These are phyloP conservation scores for Boletellus dicymbophilus DNA, from an alignment of 1,284 basidiomycete genomes.

Conservation along the genomic window DNA sequence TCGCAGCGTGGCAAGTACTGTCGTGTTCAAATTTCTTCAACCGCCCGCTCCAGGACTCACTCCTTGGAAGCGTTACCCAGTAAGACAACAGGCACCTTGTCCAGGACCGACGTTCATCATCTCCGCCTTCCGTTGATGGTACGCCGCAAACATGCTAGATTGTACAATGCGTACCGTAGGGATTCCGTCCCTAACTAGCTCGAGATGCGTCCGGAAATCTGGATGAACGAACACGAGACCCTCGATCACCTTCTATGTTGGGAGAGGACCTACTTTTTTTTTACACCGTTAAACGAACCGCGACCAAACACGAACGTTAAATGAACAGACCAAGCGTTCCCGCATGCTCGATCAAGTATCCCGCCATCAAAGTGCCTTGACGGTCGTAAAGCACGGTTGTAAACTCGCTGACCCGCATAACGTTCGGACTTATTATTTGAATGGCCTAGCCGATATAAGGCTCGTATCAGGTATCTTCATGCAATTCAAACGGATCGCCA, in stretches of 20 bases:
- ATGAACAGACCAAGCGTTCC: background rate
- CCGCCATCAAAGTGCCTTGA: background rate
- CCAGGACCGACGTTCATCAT: background rate
- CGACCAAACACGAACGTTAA: too few species aligned
- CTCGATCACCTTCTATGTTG: constrained; percentile 8
- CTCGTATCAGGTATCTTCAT: constrained; percentile 7
- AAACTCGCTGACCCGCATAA: constrained; percentile 15
- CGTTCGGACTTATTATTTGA: background rate
- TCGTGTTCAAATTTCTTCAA: constrained; percentile 4
- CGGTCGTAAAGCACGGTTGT: constrained; percentile 15
- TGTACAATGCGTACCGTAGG: constrained; percentile 19
- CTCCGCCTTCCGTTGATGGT: constrained; percentile 15
- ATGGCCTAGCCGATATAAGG: constrained; percentile 11
- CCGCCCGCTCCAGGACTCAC: constrained; percentile 13
- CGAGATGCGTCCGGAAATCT: background rate
- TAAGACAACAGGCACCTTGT: constrained; percentile 21
- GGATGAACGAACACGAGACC: constrained; percentile 7
- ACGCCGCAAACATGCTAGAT: constrained; percentile 18
- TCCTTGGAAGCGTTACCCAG: constrained; percentile 1
- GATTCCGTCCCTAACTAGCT: constrained; percentile 3
- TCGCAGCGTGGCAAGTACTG: too few species aligned
- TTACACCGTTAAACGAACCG: too few species aligned
- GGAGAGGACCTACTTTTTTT: too few species aligned
- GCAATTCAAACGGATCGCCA: constrained; percentile 6
- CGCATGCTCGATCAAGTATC: constrained; percentile 2